A percentile compares a stretch with the other conserved stretches of the same genome.
Conservation (phyloP, 2,329 filamentous ascomycete genomes). For the Ustilaginoidea virens region DNA sequence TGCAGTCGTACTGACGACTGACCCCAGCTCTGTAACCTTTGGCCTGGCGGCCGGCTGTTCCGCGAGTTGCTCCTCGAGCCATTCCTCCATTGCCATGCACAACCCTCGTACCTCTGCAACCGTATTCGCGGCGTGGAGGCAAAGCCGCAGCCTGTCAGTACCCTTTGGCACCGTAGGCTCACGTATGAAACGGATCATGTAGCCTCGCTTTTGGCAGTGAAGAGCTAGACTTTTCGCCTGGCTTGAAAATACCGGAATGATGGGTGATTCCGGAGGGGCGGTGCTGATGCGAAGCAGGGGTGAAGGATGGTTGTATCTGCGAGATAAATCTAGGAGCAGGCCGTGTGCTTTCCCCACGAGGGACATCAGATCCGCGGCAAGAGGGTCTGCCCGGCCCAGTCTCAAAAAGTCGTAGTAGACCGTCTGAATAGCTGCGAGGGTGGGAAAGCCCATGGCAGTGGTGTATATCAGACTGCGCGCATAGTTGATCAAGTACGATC, state of each 20-base stretch:
- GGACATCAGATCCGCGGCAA: constrained; percentile 16
- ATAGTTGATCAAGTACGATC: constrained; percentile 59
- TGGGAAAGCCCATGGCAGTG: constrained; percentile 48
- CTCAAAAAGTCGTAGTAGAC: constrained; percentile 43
- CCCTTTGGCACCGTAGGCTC: constrained; percentile 51
- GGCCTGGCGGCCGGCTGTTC: background rate
- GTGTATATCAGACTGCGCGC: constrained; percentile 63
- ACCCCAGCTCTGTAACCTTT: no score
- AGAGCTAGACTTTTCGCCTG: constrained; percentile 42
- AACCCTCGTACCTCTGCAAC: constrained; percentile 38
- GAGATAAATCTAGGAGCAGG: constrained; percentile 25
- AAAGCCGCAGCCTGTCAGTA: constrained; percentile 48
- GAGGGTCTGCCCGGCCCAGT: constrained; percentile 28
- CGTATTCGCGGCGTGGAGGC: constrained; percentile 53
- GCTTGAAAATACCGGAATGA: constrained; percentile 45
- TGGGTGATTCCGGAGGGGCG: constrained; percentile 37
- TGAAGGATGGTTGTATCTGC: constrained; percentile 4
- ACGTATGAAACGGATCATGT: constrained; percentile 49
- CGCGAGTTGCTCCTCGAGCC: constrained; percentile 18
- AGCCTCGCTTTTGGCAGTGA: constrained; percentile 42
- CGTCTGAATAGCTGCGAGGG: constrained; percentile 40
- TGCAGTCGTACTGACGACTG: no score
- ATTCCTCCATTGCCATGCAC: constrained; percentile 28
- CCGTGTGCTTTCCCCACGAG: constrained; percentile 24
- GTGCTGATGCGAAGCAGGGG: constrained; percentile 20